Conservation (phyloP, 1,139 yeast genomes). For the Arxiozyma heterogenica region DNA sequence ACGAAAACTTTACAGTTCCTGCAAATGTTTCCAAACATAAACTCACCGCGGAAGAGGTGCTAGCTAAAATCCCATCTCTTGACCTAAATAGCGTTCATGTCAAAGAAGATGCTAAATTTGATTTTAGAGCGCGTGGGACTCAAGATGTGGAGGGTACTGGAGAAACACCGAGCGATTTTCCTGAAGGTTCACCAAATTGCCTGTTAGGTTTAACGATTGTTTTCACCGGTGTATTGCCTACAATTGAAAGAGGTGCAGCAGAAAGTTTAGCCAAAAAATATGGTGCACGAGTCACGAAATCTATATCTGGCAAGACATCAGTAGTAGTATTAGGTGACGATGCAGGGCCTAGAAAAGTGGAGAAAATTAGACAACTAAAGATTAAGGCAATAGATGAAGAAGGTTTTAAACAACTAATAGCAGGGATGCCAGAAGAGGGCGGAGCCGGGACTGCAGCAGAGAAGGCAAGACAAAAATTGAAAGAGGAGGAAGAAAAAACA, state of each 20-base stretch:
- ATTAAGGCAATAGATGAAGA: conserved; percentile 80
- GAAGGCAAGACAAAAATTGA: conserved; percentile 59
- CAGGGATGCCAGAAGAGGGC: conserved; percentile 85
- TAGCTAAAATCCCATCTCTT: conserved; percentile 27
- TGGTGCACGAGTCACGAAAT: conserved; percentile 89
- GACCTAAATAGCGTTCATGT: conserved; percentile 27
- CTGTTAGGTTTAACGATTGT: conserved; percentile 81
- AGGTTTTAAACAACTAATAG: conserved; percentile 68
- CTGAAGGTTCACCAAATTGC: conserved; percentile 77
- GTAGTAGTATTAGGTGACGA: conserved; percentile 89
- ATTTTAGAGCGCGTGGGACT: conserved; percentile 14
- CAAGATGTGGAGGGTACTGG: conserved; percentile 9
- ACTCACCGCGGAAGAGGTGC: conserved; percentile 25
- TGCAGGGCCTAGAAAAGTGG: conserved; percentile 94
- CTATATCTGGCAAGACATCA: conserved; percentile 79
- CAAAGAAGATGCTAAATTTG: conserved; percentile 25
- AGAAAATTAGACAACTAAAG: conserved; percentile 60
- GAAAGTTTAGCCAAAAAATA: conserved; percentile 71
- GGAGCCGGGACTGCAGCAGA: conserved; percentile 74
- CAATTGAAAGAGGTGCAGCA: conserved; percentile 65
- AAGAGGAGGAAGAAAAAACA: conserved; percentile 51
- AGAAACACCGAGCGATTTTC: conserved; percentile 30
- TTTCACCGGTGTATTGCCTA: conserved; percentile 84
- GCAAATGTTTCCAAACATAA: neutral
- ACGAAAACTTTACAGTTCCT: neutral